A percentile compares a stretch with the other conserved stretches of the same genome.
Evolutionary conservation across 345 rosid species (phyloP).

Genomic region (Citrus inodora): DNA sequence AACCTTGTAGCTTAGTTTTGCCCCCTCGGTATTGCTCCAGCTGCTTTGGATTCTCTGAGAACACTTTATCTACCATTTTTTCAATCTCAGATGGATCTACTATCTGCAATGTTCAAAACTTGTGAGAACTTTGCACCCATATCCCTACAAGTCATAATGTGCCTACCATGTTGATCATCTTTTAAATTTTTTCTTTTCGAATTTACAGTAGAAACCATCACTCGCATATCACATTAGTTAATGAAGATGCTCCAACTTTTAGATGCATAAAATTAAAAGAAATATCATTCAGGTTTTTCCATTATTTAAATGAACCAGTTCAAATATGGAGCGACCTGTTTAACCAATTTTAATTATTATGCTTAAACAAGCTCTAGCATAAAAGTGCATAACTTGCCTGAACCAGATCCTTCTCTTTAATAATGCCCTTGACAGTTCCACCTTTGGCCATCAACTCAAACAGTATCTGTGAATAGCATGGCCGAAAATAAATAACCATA

Average conservation of each 20-base stretch:
- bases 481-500: not conserved
- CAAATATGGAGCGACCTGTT: not conserved
- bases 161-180: not conserved
- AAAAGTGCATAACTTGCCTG: constrained; percentile 60
- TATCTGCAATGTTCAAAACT: constrained; percentile 44
- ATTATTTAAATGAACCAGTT: not conserved
- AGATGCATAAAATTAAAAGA: not conserved
- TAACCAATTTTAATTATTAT: not conserved
- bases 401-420: constrained; percentile 77
- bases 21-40: constrained; percentile 81
- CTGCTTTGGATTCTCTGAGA: constrained; percentile 78
- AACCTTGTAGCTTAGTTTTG: constrained; percentile 84
- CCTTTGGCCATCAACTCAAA: constrained; percentile 87
- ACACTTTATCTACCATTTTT: constrained; percentile 70
- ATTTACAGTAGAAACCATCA: not conserved
- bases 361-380: not conserved
- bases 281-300: not conserved
- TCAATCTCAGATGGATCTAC: constrained; percentile 76
- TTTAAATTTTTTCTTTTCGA: not conserved
- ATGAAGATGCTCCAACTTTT: not conserved
- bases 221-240: not conserved
- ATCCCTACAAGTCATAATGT: not conserved
- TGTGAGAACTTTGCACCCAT: constrained; percentile 5
- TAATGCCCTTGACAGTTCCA: constrained; percentile 85
- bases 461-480: constrained; percentile 49